Evolutionary conservation across 2,329 filamentous ascomycete genomes (phyloP).

Genomic region (Daldinia sp.): DNA sequence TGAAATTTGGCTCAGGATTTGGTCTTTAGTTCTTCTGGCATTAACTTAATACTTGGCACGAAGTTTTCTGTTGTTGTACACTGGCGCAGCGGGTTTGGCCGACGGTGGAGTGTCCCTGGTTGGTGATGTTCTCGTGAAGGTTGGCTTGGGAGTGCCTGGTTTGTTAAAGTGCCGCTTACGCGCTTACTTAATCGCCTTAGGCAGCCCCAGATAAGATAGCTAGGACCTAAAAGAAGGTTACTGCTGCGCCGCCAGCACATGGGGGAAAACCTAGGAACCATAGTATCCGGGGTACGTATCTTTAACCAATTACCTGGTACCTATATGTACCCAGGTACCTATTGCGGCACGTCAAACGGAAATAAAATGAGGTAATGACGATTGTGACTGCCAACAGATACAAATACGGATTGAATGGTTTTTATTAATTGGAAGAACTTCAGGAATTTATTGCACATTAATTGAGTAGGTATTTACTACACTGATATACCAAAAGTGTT

Average conservation of each 20-base stretch:
- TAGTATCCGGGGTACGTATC: background rate
- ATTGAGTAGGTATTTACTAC: too few relatives aligned
- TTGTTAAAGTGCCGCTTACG: slow-evolving; percentile 34
- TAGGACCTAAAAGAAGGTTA: background rate
- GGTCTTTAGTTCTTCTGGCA: slow-evolving; percentile 18
- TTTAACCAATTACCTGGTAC: too few relatives aligned
- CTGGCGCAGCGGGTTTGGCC: slow-evolving; percentile 19
- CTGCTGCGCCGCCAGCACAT: background rate
- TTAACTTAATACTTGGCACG: slow-evolving; percentile 13
- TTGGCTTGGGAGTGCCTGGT: slow-evolving; percentile 33
- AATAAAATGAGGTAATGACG: slow-evolving; percentile 19
- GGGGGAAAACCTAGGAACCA: too few relatives aligned
- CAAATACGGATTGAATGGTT: background rate
- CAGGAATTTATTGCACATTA: too few relatives aligned
- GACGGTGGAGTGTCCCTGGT: slow-evolving; percentile 18
- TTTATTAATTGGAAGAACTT: background rate
- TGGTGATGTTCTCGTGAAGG: slow-evolving; percentile 43
- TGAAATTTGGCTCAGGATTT: slow-evolving; percentile 12
- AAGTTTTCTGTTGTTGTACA: slow-evolving; percentile 14
- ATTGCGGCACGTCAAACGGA: slow-evolving; percentile 7
- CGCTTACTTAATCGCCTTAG: slow-evolving; percentile 41
- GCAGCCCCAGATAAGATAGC: background rate
- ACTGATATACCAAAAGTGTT: too few relatives aligned
- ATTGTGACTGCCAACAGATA: background rate
- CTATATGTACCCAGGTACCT: background rate